phyloP scores from a whole-genome alignment of 129 eudicot genomes.

The Sambucus nigra region DNA sequence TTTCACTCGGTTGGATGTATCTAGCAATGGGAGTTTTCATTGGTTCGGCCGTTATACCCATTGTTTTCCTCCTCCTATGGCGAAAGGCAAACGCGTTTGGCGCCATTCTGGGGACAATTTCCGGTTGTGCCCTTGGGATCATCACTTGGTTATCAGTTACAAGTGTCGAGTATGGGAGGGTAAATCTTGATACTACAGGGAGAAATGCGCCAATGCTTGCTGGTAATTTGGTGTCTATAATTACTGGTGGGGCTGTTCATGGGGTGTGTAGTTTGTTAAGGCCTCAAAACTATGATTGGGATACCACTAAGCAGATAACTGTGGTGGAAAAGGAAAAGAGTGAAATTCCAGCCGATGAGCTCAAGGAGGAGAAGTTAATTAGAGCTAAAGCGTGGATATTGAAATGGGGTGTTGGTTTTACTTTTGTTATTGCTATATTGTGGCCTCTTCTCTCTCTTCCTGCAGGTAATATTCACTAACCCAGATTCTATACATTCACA shows the following conservation, averaged over 20 bases:
- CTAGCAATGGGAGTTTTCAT: conserved; percentile 95
- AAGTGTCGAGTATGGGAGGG: conserved; percentile 71
- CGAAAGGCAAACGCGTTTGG: conserved; percentile 81
- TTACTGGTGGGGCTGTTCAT: conserved; percentile 76
- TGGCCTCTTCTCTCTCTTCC: conserved; percentile 97
- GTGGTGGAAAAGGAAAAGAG: conserved; percentile 79
- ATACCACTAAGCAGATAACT: conserved; percentile 67
- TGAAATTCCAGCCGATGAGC: conserved; percentile 61
- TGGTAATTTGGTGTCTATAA: conserved; percentile 84
- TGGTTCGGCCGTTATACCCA: conserved; percentile 96
- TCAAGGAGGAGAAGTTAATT: conserved; percentile 60
- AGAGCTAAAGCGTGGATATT: conserved; percentile 76
- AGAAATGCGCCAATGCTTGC: conserved; percentile 96
- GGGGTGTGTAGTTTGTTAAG: conserved; percentile 54
- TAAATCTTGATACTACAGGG: conserved; percentile 89
- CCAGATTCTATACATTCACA: too few species aligned
- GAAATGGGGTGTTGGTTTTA: conserved; percentile 94
- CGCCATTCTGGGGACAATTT: conserved; percentile 62
- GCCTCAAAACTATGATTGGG: conserved; percentile 97
- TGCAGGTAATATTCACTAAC: too few species aligned
- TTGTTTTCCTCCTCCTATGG: conserved; percentile 91
- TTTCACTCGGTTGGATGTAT: conserved; percentile 95
- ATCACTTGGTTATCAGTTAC: conserved; percentile 73
- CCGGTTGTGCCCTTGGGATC: conserved; percentile 66
- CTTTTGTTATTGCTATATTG: conserved; percentile 51